Base-by-base conservation (phyloP, 148 eudicot species). In the Silene latifolia region DNA sequence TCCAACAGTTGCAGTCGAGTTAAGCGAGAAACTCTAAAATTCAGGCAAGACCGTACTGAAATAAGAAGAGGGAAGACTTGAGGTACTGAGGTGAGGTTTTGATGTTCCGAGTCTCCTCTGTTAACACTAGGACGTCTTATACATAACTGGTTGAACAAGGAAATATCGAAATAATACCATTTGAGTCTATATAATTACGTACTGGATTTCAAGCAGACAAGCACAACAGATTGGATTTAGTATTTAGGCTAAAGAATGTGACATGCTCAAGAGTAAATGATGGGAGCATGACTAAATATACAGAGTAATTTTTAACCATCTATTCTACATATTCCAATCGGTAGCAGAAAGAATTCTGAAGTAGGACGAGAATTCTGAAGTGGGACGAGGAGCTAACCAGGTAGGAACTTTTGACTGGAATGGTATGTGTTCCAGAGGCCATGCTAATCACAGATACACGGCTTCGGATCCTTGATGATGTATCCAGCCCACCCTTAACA, bases 231-330 rank as follows among this genome's bases (percentile, higher is more conserved):
- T 8, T 48, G 29, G 23, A 13, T 69, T 12, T 15, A 25, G 15
- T 25, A 70, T 25, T 8, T 24, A 24, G 35, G 44, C 42, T 24
- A 53, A 70, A 25, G 51, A 21, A 51, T 23, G 58, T 24, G 61
- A 70, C 58, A 53, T 53, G 59, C 58, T 47, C 4, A 5, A 6
- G 29, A 68, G 29, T 46, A 42, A 68, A 21, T 15, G 39, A 25
- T 68, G 47, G 46, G 32, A 68, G 72, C 72, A 68, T 69, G 60
- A 32, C 72, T 21, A 69, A 21, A 48, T 14, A 66, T 51, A 51
- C 5, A 9, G 56, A 47, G 48, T 68, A 14, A 8, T 48, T 69
- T 47, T 53, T 8, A 14, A 69, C 29, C 21, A 17, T 14, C 47
- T 1, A 5, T 21, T 14, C 60, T 23, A 70, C 19, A 8, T 47